Conservation (phyloP, 2,329 filamentous ascomycete genomes). For the Alternaria brassicae region DNA sequence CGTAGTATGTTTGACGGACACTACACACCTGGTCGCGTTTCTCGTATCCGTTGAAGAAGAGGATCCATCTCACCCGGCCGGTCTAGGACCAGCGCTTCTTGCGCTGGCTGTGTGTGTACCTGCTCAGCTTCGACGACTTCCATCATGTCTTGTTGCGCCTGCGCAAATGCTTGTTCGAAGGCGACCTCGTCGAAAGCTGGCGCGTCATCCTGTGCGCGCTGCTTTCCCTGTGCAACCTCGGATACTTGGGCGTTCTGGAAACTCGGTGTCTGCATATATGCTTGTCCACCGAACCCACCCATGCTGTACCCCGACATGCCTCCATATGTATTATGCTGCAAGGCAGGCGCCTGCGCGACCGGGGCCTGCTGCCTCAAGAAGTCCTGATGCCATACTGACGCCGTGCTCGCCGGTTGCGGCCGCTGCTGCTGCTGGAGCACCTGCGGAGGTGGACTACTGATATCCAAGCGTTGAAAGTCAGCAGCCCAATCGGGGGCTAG, state of each 20-base stretch:
- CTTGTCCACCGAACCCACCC: conserved; percentile 33
- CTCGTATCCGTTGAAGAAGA: conserved; percentile 41
- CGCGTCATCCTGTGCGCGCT: conserved; percentile 44
- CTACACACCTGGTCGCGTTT: conserved; percentile 46
- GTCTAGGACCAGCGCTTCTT: conserved; percentile 25
- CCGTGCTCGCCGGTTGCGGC: conserved; percentile 40
- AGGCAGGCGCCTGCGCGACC: conserved; percentile 38
- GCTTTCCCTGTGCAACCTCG: conserved; percentile 43
- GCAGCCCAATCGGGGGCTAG: conserved; percentile 56
- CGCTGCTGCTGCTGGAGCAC: conserved; percentile 59
- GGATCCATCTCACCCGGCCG: conserved; percentile 40
- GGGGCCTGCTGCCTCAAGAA: conserved; percentile 58
- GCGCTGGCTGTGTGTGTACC: conserved; percentile 20
- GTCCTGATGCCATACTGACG: conserved; percentile 66
- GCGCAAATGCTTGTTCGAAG: conserved; percentile 63
- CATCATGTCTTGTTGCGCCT: conserved; percentile 53
- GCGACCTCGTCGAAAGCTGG: conserved; percentile 62
- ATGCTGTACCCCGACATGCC: conserved; percentile 40
- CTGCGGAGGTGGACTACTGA: conserved; percentile 52
- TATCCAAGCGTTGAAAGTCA: conserved; percentile 58
- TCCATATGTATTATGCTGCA: conserved; percentile 37
- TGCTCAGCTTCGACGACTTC: conserved; percentile 30
- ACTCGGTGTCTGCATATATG: conserved; percentile 34
- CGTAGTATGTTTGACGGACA: conserved; percentile 16
- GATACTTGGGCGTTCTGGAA: conserved; percentile 32